Evolutionary conservation across 1,284 basidiomycete genomes (phyloP).

Genomic region (Laetiporus sulphureus): DNA sequence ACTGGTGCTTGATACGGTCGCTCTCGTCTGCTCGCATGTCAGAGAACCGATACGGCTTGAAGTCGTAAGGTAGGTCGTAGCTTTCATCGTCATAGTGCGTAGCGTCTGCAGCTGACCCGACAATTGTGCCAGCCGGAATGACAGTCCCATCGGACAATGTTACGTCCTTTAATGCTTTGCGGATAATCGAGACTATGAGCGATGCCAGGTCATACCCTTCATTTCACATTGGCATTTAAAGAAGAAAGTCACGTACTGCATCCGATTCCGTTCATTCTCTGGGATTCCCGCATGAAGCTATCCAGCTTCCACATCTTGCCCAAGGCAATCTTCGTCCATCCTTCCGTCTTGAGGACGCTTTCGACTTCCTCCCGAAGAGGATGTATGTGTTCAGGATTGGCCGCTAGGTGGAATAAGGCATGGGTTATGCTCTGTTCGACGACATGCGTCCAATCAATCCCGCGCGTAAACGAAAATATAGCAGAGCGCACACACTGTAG

Average conservation of each 20-base stretch:
- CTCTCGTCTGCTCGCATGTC: constrained; percentile 25
- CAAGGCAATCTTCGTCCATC: constrained; percentile 39
- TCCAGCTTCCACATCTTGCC: constrained; percentile 41
- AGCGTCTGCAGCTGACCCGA: constrained; percentile 32
- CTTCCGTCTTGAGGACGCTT: constrained; percentile 27
- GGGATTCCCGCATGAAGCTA: constrained; percentile 45
- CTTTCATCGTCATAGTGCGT: constrained; percentile 33
- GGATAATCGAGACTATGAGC: constrained; percentile 10
- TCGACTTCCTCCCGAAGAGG: constrained; percentile 40
- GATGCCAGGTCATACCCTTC: too few species aligned
- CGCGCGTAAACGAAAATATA: constrained; percentile 24
- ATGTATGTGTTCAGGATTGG: constrained; percentile 31
- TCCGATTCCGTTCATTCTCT: constrained; percentile 28
- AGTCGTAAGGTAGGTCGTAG: constrained; percentile 32
- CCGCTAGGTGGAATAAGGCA: constrained; percentile 35
- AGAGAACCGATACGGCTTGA: constrained; percentile 40
- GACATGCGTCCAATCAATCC: constrained; percentile 25
- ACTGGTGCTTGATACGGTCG: constrained; percentile 18
- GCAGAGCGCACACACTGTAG: constrained; percentile 20
- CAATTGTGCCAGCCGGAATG: constrained; percentile 34
- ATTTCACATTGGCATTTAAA: too few species aligned
- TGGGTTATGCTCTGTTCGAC: constrained; percentile 28
- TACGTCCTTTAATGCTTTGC: constrained; percentile 27
- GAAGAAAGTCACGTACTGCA: constrained; percentile 17
- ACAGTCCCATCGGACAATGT: constrained; percentile 37